These are phyloP conservation scores for Nemophila menziesii DNA, from an alignment of 257 asterid genomes.

Conservation along the genomic window DNA sequence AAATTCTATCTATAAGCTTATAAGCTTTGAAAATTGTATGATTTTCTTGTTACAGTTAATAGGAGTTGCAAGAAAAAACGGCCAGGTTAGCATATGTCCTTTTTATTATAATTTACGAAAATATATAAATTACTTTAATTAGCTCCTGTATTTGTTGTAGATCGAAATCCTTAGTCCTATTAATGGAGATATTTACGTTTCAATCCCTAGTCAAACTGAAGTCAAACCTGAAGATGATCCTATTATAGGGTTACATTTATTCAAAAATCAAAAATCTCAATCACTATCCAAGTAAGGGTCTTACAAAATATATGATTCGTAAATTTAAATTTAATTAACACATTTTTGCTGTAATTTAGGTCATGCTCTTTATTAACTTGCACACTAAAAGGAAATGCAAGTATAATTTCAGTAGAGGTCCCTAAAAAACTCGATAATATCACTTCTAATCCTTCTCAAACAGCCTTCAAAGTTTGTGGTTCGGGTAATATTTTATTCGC, in stretches of 20 bases:
- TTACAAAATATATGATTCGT: no score
- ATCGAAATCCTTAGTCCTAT: conserved; percentile 65
- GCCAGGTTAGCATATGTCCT: no score
- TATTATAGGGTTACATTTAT: conserved; percentile 56
- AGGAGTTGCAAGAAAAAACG: no score
- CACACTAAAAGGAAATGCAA: conserved; percentile 57
- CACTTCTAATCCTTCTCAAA: conserved; percentile 32
- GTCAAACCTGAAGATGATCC: conserved; percentile 33
- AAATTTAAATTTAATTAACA: not conserved
- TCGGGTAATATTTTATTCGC: conserved; percentile 62
- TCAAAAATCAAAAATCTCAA: conserved; percentile 33
- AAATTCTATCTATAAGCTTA: no score
- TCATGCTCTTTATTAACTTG: conserved; percentile 53
- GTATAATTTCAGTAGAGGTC: conserved; percentile 33
- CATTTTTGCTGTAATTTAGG: conserved; percentile 25
- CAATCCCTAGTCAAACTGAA: conserved; percentile 33
- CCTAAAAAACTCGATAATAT: conserved; percentile 25
- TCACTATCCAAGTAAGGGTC: conserved; percentile 52
- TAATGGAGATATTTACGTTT: conserved; percentile 47
- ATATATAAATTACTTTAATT: no score
- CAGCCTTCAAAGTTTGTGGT: conserved; percentile 45
- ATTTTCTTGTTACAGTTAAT: no score
- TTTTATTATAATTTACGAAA: no score
- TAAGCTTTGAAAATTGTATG: no score
- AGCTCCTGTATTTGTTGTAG: no score